A percentile compares a stretch with the other conserved stretches of the same genome.
Evolutionary conservation across 1,284 basidiomycete genomes (phyloP).

Genomic region (Kalmanozyma brasiliensis): DNA sequence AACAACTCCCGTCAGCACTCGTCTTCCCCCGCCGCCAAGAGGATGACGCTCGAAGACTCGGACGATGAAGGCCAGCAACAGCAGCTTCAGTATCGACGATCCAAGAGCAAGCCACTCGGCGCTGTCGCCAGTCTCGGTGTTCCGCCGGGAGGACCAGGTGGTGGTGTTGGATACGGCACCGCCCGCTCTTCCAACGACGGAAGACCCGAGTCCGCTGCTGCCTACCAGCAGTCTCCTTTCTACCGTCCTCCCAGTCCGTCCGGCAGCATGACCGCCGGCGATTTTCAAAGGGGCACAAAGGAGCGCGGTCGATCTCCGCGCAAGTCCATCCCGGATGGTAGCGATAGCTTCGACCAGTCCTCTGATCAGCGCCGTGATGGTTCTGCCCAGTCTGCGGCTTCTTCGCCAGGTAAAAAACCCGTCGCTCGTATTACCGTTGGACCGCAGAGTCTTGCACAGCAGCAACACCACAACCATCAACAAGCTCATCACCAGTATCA

Average conservation of each 20-base stretch:
- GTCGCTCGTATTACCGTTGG: constrained; percentile 43
- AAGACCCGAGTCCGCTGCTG: constrained; percentile 36
- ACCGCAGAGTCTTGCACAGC: constrained; percentile 37
- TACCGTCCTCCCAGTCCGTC: constrained; percentile 33
- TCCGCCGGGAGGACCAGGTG: constrained; percentile 59
- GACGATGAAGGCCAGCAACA: constrained; percentile 30
- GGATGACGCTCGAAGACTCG: constrained; percentile 43
- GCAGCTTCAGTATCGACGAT: constrained; percentile 38
- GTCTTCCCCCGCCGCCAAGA: constrained; percentile 12
- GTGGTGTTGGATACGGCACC: constrained; percentile 57
- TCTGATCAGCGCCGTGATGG: constrained; percentile 8
- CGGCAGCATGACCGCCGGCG: constrained; percentile 48
- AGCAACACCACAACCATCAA: constrained; percentile 26
- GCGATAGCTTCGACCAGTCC: constrained; percentile 5
- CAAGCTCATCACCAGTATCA: constrained; percentile 2
- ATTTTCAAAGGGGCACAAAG: constrained; percentile 35
- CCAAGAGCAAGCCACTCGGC: constrained; percentile 43
- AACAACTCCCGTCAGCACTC: constrained; percentile 13
- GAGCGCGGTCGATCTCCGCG: constrained; percentile 36
- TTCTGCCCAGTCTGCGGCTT: constrained; percentile 19
- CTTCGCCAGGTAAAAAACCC: constrained; percentile 20
- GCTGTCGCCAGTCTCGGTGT: constrained; percentile 46
- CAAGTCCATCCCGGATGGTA: constrained; percentile 13
- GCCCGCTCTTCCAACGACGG: constrained; percentile 56
- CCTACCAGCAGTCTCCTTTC: constrained; percentile 14